phyloP scores from a whole-genome alignment of 2,329 filamentous ascomycete species.

The Alternaria ethzedia region DNA sequence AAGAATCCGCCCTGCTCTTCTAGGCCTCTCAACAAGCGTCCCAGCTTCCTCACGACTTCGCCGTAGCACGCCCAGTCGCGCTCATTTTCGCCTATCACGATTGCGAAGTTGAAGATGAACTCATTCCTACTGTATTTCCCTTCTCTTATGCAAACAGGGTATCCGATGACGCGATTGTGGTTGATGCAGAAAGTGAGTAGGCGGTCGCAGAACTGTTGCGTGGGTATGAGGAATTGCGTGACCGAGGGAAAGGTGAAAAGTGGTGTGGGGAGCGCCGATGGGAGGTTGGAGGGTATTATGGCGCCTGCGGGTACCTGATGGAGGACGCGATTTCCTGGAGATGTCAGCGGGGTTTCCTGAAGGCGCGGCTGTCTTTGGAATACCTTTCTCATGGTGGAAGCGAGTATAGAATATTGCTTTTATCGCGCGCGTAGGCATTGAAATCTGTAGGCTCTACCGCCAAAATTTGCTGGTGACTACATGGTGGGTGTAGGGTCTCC shows the following conservation, averaged over 20 bases:
- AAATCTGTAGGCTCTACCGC: background rate
- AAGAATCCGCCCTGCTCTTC: constrained; percentile 91
- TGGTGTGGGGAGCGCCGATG: constrained; percentile 60
- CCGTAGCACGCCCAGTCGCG: constrained; percentile 79
- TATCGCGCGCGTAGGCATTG: constrained; percentile 55
- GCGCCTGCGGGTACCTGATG: constrained; percentile 69
- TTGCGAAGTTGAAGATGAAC: constrained; percentile 97
- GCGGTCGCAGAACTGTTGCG: constrained; percentile 93
- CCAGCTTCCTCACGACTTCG: constrained; percentile 83
- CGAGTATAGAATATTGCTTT: constrained; percentile 71
- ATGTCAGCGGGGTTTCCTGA: constrained; percentile 4
- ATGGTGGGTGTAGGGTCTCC: constrained; percentile 18
- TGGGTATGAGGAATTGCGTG: constrained; percentile 91
- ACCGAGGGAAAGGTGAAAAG: constrained; percentile 87
- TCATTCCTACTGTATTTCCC: constrained; percentile 87
- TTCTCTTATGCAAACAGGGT: constrained; percentile 82
- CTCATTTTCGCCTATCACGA: constrained; percentile 73
- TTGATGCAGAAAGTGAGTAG: constrained; percentile 78
- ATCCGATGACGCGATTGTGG: constrained; percentile 82
- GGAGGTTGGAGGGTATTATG: constrained; percentile 52
- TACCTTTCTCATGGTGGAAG: constrained; percentile 64
- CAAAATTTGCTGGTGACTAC: constrained; percentile 16
- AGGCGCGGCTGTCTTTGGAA: background rate
- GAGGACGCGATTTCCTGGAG: constrained; percentile 66
- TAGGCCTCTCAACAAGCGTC: constrained; percentile 83